Evolutionary conservation across 129 eudicot species (phyloP).

Genomic region (Logfia minima): DNA sequence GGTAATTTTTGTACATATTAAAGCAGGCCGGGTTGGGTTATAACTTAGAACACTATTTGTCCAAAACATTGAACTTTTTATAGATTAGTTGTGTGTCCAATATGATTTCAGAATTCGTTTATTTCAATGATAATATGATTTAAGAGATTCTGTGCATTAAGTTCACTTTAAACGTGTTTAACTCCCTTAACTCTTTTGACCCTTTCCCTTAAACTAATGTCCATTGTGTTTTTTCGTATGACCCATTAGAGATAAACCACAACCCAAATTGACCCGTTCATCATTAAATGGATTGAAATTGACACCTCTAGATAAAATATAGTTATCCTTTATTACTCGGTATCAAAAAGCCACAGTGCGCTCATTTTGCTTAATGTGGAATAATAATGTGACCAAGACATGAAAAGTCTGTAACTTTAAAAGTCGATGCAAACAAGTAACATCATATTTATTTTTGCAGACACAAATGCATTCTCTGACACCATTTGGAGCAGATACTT

Average conservation of each 20-base stretch:
- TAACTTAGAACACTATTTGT: background rate
- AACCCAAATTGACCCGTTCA: background rate
- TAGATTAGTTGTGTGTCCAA: background rate
- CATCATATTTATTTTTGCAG: slow-evolving; percentile 38
- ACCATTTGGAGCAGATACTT: slow-evolving; percentile 78
- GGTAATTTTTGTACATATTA: background rate
- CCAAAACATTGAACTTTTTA: background rate
- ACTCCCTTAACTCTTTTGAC: background rate
- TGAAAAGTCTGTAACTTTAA: background rate
- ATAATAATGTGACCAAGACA: background rate
- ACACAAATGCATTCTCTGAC: slow-evolving; percentile 92
- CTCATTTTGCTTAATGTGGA: background rate
- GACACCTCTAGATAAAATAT: background rate
- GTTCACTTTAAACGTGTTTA: background rate
- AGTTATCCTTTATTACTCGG: too few relatives aligned
- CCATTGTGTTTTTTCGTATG: background rate
- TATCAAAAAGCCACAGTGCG: background rate
- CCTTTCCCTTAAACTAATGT: background rate
- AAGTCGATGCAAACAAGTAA: background rate
- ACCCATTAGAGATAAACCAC: background rate
- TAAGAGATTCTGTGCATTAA: background rate
- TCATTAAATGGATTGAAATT: background rate
- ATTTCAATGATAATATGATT: background rate
- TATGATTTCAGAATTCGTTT: background rate
- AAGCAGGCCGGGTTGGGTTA: background rate